These are phyloP conservation scores for Leccinum imitatum DNA, from an alignment of 768 basidiomycete species.

Conservation along the genomic window DNA sequence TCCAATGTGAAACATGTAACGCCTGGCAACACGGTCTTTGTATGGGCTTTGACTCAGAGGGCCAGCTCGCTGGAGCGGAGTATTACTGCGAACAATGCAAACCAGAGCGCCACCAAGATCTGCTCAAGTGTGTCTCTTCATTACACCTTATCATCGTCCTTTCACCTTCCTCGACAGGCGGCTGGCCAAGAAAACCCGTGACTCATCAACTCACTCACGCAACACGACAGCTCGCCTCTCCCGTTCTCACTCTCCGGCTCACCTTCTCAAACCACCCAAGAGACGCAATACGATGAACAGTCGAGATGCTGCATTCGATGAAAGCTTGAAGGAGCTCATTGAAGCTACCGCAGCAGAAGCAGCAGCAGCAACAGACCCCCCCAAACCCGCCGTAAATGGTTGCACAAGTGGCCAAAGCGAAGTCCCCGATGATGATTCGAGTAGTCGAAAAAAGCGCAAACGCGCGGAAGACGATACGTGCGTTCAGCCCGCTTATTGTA, in stretches of 20 bases:
- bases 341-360: constrained; percentile 74
- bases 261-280: constrained; percentile 68
- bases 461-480: constrained; percentile 72
- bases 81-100: constrained; percentile 95
- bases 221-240: constrained; percentile 61
- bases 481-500: constrained; percentile 27
- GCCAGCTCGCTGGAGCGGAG: constrained; percentile 71
- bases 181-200: constrained; percentile 60
- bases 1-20: constrained; percentile 95
- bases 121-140: constrained; percentile 65
- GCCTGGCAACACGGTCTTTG: constrained; percentile 98
- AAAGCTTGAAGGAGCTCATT: constrained; percentile 76
- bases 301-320: constrained; percentile 90
- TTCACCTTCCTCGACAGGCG: constrained; percentile 44
- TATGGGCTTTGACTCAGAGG: constrained; percentile 86
- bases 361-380: constrained; percentile 48
- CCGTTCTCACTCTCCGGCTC: constrained; percentile 70
- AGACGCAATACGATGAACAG: constrained; percentile 98
- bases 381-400: constrained; percentile 33
- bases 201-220: constrained; percentile 63
- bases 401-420: constrained; percentile 42
- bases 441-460: constrained; percentile 69
- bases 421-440: constrained; percentile 50
- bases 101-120: constrained; percentile 80
- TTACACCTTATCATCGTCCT: constrained; percentile 16